Evolutionary conservation across 768 basidiomycete species (phyloP).

Genomic region (Hydnum rufescens): DNA sequence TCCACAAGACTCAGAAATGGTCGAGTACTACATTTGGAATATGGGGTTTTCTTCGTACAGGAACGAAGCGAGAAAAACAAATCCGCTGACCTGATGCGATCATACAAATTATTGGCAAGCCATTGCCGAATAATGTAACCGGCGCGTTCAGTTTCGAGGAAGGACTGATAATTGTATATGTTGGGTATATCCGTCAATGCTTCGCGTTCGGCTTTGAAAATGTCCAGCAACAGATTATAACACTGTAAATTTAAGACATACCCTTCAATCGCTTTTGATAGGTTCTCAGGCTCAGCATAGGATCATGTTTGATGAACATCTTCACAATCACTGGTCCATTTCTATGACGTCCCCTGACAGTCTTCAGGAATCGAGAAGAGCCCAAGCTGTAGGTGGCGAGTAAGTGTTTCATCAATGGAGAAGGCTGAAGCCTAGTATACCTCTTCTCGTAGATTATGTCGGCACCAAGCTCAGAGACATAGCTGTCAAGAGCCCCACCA

Average conservation of each 20-base stretch:
- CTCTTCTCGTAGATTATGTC: conserved; percentile 87
- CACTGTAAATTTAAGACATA: conserved; percentile 10
- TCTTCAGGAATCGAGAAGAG: conserved; percentile 45
- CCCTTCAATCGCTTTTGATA: conserved; percentile 67
- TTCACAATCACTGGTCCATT: conserved; percentile 48
- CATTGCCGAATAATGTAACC: conserved; percentile 91
- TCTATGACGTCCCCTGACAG: conserved; percentile 23
- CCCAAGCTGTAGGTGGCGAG: conserved; percentile 29
- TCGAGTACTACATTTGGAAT: conserved; percentile 46
- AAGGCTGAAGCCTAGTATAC: conserved; percentile 23
- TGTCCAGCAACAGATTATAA: too few relatives aligned
- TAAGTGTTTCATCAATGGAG: neutral
- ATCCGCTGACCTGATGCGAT: conserved; percentile 92
- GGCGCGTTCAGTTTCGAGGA: conserved; percentile 88
- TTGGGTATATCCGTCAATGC: conserved; percentile 68
- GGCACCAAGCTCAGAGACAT: conserved; percentile 68
- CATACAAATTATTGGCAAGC: conserved; percentile 86
- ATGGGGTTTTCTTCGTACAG: neutral
- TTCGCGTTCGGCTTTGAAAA: conserved; percentile 56
- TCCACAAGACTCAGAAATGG: conserved; percentile 82
- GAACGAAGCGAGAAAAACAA: conserved; percentile 13
- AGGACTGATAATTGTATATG: conserved; percentile 71
- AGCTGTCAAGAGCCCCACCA: conserved; percentile 71
- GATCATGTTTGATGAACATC: conserved; percentile 86
- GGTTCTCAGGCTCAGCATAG: conserved; percentile 50